Conservation (phyloP, 768 basidiomycete genomes). For the Suillus cothurnatus region DNA sequence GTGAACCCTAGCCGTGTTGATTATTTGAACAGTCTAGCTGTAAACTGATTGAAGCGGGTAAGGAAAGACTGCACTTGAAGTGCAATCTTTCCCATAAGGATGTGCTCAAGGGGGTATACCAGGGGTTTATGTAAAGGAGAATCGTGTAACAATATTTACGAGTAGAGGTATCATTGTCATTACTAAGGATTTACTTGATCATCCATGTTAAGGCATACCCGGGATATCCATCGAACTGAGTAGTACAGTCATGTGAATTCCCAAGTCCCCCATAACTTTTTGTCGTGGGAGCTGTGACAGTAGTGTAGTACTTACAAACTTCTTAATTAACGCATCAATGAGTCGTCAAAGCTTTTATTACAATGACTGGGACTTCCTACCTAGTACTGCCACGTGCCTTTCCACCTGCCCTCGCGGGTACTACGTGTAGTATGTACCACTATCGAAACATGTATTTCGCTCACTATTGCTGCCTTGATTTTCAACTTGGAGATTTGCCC, state of each 20-base stretch:
- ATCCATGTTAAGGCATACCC: neutral
- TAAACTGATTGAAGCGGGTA: constrained; percentile 22
- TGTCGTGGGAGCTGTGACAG: no score
- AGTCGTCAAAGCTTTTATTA: no score
- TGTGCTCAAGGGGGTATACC: neutral
- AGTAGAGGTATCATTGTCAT: neutral
- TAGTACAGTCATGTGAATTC: no score
- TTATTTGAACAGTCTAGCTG: constrained; percentile 57
- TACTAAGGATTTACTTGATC: neutral
- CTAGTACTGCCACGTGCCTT: neutral
- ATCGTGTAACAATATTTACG: neutral
- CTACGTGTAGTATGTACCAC: constrained; percentile 22
- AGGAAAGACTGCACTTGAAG: no score
- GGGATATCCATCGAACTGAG: neutral
- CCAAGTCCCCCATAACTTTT: no score
- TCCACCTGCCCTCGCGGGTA: constrained; percentile 15
- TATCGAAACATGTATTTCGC: constrained; percentile 24
- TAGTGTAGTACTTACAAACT: no score
- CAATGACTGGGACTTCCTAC: no score
- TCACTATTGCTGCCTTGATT: constrained; percentile 22
- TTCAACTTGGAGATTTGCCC: constrained; percentile 18
- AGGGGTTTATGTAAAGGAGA: neutral
- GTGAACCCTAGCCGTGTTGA: constrained; percentile 59
- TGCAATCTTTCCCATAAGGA: neutral
- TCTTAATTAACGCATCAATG: no score